Base-by-base conservation (phyloP, 805 yeast genomes). In the Lachancea dasiensis region DNA sequence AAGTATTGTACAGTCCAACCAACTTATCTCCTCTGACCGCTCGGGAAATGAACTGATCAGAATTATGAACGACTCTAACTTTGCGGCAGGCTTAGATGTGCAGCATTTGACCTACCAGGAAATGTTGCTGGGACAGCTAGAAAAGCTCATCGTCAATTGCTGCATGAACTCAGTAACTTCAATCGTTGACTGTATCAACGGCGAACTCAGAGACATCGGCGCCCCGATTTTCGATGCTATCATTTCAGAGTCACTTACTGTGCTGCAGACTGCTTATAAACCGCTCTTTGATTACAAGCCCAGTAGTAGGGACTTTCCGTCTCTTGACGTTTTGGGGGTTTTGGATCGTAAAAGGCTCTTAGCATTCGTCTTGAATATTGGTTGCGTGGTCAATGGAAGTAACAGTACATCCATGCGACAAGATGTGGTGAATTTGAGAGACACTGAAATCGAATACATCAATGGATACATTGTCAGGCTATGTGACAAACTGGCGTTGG, bases 151-250 rank as follows among this genome's bases (percentile, higher is more conserved):
- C 31, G 79, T 83, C 15, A 92, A 92, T 54, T 72, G 85, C 1
- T 84, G 92, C 52, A 79, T 90, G 47, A 90, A 92, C 52, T 83
- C 96, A 0, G 64, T 82, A 20, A 83, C 96, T 0, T 81, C 95
- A 0, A 64, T 86, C 16, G 61, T 84, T 18, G 82, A 85, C 56
- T 82, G 92, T 53, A 54, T 69, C 26, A 92, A 92, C 52, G 95
- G 94, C 23, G 85, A 81, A 36, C 62, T 90, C 2, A 85, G 75
- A 45, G 63, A 58, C 1, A 68, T 73, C 6, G 61, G 81, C 40
- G 47, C 47, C 16, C 47, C 45, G 1, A 34, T 64, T 2, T 67
- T 65, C 39, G 40, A 41, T 8, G 56, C 58, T 11, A 60, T 66
- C 29, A 54, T 67, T 9, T 46, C 43, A 3, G 71, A 67, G 38